Conservation (phyloP, 1,139 yeast genomes). For the Kodamaea fungicola region DNA sequence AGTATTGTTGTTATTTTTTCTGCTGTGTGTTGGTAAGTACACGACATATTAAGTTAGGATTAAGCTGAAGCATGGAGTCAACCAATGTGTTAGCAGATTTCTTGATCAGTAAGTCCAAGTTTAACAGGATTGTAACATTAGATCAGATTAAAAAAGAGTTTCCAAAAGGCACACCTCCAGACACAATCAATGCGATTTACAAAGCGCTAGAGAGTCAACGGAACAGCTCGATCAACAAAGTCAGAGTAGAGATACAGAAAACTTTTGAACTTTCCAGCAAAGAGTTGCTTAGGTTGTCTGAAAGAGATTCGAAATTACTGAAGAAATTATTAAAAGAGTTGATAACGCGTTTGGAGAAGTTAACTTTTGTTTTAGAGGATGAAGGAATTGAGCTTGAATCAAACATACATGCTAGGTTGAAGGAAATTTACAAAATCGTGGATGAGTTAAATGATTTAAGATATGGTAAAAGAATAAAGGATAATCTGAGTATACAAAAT, state of each 20-base stretch:
- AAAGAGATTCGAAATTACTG: neutral
- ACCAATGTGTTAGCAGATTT: conserved; percentile 11
- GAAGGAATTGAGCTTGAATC: conserved; percentile 13
- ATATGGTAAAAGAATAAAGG: conserved; percentile 16
- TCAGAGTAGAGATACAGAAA: conserved; percentile 15
- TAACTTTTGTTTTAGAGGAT: conserved; percentile 10
- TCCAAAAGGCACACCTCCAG: conserved; percentile 14
- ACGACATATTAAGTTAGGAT: neutral
- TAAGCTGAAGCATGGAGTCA: conserved; percentile 12
- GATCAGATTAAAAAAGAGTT: conserved; percentile 11
- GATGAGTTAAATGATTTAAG: conserved; percentile 18
- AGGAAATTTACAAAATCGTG: conserved; percentile 16
- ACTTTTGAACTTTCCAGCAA: conserved; percentile 24
- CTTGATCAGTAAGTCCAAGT: conserved; percentile 10
- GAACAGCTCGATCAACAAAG: conserved; percentile 5
- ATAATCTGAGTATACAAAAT: conserved; percentile 1
- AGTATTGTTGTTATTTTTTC: neutral
- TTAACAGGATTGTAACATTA: conserved; percentile 10
- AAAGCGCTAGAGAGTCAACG: conserved; percentile 22
- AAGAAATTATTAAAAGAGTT: conserved; percentile 8
- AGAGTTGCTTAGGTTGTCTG: conserved; percentile 1
- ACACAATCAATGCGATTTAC: conserved; percentile 14
- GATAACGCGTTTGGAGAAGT: conserved; percentile 11
- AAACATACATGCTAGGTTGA: conserved; percentile 14
- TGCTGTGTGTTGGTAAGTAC: neutral